phyloP scores from a whole-genome alignment of 352 stramenopile genomes.

The Phytophthora lateralis region DNA sequence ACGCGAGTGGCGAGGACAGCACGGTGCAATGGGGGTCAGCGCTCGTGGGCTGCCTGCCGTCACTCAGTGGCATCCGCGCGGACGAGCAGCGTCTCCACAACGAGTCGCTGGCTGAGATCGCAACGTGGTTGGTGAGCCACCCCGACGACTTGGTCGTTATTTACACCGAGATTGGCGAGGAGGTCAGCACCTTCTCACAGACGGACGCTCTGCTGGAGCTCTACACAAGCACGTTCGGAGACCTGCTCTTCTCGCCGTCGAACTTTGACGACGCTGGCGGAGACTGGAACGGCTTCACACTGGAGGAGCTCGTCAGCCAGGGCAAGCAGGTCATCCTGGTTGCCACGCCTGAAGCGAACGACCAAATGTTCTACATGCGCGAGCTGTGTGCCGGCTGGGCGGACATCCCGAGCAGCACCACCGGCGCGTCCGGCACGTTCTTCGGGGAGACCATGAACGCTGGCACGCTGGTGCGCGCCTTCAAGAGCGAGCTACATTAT shows the following conservation, averaged over 20 bases:
- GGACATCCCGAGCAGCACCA: slow-evolving; percentile 40
- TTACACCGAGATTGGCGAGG: slow-evolving; percentile 62
- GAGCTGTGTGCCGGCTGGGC: slow-evolving; percentile 52
- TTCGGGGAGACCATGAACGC: slow-evolving; percentile 50
- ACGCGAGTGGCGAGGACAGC: slow-evolving; percentile 32
- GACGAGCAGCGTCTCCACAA: slow-evolving; percentile 60
- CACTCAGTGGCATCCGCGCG: slow-evolving; percentile 72
- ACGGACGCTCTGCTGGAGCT: slow-evolving; percentile 50
- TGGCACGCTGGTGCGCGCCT: slow-evolving; percentile 54
- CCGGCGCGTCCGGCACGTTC: slow-evolving; percentile 33
- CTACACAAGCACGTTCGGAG: slow-evolving; percentile 53
- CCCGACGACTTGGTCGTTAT: slow-evolving; percentile 55
- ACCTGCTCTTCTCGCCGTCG: slow-evolving; percentile 53
- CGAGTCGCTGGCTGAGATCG: slow-evolving; percentile 60
- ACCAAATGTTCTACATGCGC: slow-evolving; percentile 62
- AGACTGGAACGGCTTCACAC: slow-evolving; percentile 54
- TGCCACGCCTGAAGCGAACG: slow-evolving; percentile 47
- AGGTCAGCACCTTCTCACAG: slow-evolving; percentile 50
- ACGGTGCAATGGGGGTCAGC: slow-evolving; percentile 52
- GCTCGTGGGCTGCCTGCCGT: slow-evolving; percentile 72
- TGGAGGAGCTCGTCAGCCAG: slow-evolving; percentile 47
- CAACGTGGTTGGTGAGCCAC: slow-evolving; percentile 54
- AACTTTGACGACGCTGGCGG: slow-evolving; percentile 44
- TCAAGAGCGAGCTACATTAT: slow-evolving; percentile 57
- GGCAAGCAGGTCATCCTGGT: slow-evolving; percentile 66